Base-by-base conservation (phyloP, 75 land plant genomes). In the Sequoia sempervirens region DNA sequence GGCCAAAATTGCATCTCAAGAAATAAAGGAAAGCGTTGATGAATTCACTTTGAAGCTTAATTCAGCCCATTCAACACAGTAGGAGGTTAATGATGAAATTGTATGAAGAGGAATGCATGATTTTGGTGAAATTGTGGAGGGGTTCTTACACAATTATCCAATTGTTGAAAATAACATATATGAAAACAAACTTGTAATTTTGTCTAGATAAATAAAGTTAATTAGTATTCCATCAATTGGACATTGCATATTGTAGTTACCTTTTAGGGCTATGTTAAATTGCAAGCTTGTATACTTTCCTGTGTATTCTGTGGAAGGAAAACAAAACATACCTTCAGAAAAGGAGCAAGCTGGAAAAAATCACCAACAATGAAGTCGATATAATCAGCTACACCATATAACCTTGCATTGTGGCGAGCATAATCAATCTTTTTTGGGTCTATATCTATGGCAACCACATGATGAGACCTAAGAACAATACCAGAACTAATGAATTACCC, bases 401-500 rank as follows among this genome's bases (percentile, higher is more conserved):
- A 84, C 66, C 81, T 85, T 34, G 99, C 96, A 89, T 97, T 97
- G 80, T 96, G 90, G 20, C 74, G 81, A 18, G 99, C 99, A 93
- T 87, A 91, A 17, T 87, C 93, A 81, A 97, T 91, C 80, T 92
- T 96, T 40, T 83, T 85, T 75, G 95, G 96, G 84, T 97, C 95
- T 81, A 95, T 96, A 84, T 97, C 99, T 82, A 97, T 90, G 34
- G 98, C 99, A 81, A 94, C 87, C 20, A 96, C 96, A 91, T 92
- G 92, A 46, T 89, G 83, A 74, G 88, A 83, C 89, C 94, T 93
- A 83, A 82, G 38, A 43, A 82, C 14, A 54, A 37, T 36, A 82
- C 41, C 45, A 82, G 26, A 81, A 52, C 36, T 2, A 30, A 69
- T 69, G 3, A 18, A 75, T 23, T 75, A 75, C 45, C 46, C 41